Base-by-base conservation (phyloP, 2,329 filamentous ascomycete species). In the Arthrobotrys sphaeroides region DNA sequence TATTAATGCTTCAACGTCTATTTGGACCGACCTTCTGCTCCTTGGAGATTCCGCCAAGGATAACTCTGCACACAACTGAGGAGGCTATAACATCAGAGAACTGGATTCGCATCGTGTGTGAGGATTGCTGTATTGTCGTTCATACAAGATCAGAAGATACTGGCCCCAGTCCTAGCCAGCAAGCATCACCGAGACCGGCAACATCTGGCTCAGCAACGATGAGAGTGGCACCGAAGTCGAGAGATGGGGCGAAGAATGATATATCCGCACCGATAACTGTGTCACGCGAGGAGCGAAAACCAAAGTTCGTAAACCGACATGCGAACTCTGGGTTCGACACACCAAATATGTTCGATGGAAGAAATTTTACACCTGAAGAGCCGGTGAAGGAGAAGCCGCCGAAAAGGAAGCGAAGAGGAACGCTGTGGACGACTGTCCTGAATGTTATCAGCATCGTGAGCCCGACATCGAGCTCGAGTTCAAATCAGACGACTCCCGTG, bases 11-110 rank as follows among this genome's bases (percentile, higher is more conserved):
- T 43, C 70, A 74, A 47, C 62, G 70, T 13, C 36, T 74, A 1
- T 74, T 74, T 49, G 70, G 70, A 42, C 70, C 70, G 24, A 68
- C 55, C 13, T 74, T 74, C n/a, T 74, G 70, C 36, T 74, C 70
- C 3, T 28, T 64, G n/a, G 62, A 59, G 9, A 61, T 68, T 9
- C 70, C 70, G 24, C 70, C 70, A 55, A 74, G 26, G 22, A 74
- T 74, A 18, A 74, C 70, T 3, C 7, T 74, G 7, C 43, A 68
- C 40, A 40, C 61, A 45, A 68, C 62, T 16, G 62, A 74, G 13
- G 55, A 74, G 18, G 12, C 53, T 38, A 62, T 74, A 18, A 74
- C 53, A 16, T 38, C 62, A 7, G 38, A 64, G 7, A 74, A 74
- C 62, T 74, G 70, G 70, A 55, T 64, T 51, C 43, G 49, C 13